A percentile compares a stretch with the other conserved stretches of the same genome.
These are phyloP conservation scores for Pythium brachiatum DNA, from an alignment of 352 stramenopile species.

Conservation along the genomic window DNA sequence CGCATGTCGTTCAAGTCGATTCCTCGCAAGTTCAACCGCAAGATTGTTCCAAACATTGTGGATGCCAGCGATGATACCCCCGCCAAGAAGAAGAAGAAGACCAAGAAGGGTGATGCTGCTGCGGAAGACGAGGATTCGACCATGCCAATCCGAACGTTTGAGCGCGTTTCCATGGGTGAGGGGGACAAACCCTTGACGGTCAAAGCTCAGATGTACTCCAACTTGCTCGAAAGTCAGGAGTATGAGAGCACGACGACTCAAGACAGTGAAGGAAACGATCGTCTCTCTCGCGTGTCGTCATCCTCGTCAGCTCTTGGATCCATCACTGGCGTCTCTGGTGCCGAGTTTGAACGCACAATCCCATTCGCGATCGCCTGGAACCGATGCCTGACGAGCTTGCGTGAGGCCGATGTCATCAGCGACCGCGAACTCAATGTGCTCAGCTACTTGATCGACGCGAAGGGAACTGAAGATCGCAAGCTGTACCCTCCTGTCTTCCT, in stretches of 20 bases:
- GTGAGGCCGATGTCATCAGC: slow-evolving; percentile 77
- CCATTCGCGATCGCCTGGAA: slow-evolving; percentile 87
- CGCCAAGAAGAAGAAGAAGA: slow-evolving; percentile 71
- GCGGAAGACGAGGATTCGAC: slow-evolving; percentile 48
- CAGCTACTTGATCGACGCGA: slow-evolving; percentile 83
- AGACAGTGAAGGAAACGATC: slow-evolving; percentile 59
- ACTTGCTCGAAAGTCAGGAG: slow-evolving; percentile 53
- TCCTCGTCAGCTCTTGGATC: slow-evolving; percentile 55
- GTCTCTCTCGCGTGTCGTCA: slow-evolving; percentile 26
- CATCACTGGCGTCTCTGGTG: slow-evolving; percentile 69
- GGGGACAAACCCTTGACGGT: slow-evolving; percentile 72
- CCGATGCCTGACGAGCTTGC: slow-evolving; percentile 62
- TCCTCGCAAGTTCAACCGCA: slow-evolving; percentile 84
- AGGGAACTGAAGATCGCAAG: slow-evolving; percentile 64
- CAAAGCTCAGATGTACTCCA: slow-evolving; percentile 80
- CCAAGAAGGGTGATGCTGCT: slow-evolving; percentile 28
- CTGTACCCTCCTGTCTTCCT: slow-evolving; percentile 80
- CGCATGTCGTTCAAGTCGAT: slow-evolving; percentile 84
- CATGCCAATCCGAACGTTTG: slow-evolving; percentile 71
- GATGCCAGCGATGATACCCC: slow-evolving; percentile 46
- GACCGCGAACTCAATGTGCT: slow-evolving; percentile 81
- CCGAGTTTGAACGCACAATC: slow-evolving; percentile 80
- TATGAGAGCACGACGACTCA: slow-evolving; percentile 67
- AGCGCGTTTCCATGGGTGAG: slow-evolving; percentile 76
- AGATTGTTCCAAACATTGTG: slow-evolving; percentile 84